Evolutionary conservation across 2,329 filamentous ascomycete species (phyloP).

Genomic region (Cladophialophora yegresii): DNA sequence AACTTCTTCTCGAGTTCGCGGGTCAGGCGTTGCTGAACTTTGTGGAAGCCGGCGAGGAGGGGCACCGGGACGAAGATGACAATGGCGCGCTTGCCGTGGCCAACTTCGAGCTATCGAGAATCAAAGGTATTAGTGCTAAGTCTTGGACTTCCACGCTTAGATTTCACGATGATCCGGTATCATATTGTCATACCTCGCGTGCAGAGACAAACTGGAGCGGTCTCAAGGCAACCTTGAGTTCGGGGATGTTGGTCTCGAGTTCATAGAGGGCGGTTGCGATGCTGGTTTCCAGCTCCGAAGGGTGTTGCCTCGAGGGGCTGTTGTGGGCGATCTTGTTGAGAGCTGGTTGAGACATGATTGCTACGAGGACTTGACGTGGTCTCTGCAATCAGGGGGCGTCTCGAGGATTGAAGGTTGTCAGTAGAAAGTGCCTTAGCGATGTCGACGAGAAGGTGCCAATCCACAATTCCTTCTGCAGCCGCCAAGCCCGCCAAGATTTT

Average conservation of each 20-base stretch:
- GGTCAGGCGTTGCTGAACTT: constrained; percentile 98
- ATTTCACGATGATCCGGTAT: not conserved
- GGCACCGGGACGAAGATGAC: constrained; percentile 99
- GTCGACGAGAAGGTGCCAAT: constrained; percentile 9
- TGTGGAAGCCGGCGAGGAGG: constrained; percentile 97
- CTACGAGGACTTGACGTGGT: constrained; percentile 35
- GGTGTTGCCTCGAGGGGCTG: constrained; percentile 93
- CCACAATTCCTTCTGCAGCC: constrained; percentile 7
- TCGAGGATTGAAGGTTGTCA: constrained; percentile 27
- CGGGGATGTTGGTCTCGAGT: constrained; percentile 98
- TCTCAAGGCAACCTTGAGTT: constrained; percentile 93
- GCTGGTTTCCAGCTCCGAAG: constrained; percentile 95
- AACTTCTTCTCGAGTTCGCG: constrained; percentile 99
- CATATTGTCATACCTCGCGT: constrained; percentile 74
- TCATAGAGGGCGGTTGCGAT: constrained; percentile 98
- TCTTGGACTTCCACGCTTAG: not conserved
- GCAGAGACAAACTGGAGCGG: constrained; percentile 99
- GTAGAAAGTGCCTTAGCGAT: constrained; percentile 10
- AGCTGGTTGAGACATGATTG: constrained; percentile 64
- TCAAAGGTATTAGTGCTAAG: constrained; percentile 27
- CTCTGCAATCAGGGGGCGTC: constrained; percentile 26
- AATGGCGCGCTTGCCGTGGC: constrained; percentile 99
- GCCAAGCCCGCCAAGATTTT: constrained; percentile 25
- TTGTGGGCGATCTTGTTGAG: constrained; percentile 98
- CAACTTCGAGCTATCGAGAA: constrained; percentile 88